A percentile compares a stretch with the other conserved stretches of the same genome.
Evolutionary conservation across 768 basidiomycete genomes (phyloP).

Genomic region (Leccinum uliginosum): DNA sequence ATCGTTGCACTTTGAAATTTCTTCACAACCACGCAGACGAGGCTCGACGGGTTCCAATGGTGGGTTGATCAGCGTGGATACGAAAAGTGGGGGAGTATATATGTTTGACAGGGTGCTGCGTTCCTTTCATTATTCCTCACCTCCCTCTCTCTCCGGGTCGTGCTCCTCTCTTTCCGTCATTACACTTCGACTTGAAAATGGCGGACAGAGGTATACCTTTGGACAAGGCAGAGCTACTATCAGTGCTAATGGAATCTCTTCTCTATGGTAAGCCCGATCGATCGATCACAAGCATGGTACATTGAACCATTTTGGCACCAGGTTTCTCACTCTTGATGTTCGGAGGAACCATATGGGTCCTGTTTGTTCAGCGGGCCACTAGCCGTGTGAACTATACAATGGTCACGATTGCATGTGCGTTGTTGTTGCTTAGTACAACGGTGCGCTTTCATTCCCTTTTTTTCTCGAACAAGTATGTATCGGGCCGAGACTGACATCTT

Average conservation of each 20-base stretch:
- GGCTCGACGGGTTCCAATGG: background rate
- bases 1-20: no score
- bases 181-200: background rate
- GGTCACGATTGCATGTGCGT: no score
- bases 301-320: background rate
- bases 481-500: background rate
- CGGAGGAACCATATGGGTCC: background rate
- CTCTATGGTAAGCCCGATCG: background rate
- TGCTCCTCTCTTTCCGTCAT: background rate
- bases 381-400: background rate
- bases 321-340: conserved; percentile 1
- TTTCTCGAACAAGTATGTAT: no score
- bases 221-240: background rate
- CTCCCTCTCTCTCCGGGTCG: background rate
- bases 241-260: background rate
- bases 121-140: background rate
- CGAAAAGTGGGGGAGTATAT: background rate
- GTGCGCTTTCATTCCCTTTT: background rate
- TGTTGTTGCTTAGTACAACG: background rate
- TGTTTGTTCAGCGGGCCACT: background rate
- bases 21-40: background rate
- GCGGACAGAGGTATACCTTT: background rate
- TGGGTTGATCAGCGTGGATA: background rate
- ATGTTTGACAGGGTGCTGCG: background rate
- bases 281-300: no score